Evolutionary conservation across 305 asterid species (phyloP), one percentile per base, ranked within the genome.

Genomic region (Fraxinus angustifolia): DNA sequence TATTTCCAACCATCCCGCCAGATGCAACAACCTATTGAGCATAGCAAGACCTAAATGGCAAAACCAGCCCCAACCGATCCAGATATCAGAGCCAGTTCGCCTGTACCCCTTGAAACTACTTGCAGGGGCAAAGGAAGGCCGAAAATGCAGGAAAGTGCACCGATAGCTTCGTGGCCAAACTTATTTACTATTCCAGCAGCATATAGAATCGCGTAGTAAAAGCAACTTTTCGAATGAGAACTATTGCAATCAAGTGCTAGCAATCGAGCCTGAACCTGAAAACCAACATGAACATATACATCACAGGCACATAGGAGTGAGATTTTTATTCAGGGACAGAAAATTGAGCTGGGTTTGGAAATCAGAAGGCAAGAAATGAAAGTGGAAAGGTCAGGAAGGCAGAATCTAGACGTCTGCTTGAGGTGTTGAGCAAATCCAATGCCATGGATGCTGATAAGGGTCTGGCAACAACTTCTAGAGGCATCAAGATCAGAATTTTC

Each of bases 401-500:
- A 90, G 80, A 92, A 92, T 0, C 48, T 82, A 40, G 87, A 84
- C 0, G 94, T 88, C 1, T 19, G 75, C 5, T 83, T 86, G 21
- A 92, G 94, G 88, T 86, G 45, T 33, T 81, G 82, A 94, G 12
- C 93, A 35, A 80, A 36, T 79, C 84, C 92, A 2, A 92, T 81
- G 74, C 91, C 94, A 50, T 87, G 87, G 3, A 92, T 90, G 83
- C 93, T 84, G 0, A 85, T 88, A 0, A 92, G 92, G 3, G 97
- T 90, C 78, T 90, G 93, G 83, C 97, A 92, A 81, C 94, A 91
- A 23, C 68, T 83, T 34, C 45, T 62, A 1, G 40, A 17, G 17
- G 23, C 23, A 45, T 73, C 73, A 14, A 10, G 50, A 10, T 58
- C 56, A 4, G 31, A 12, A 26, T 10, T 53, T 36, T 33, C 14